These are phyloP conservation scores for Venturia pyrina DNA, from an alignment of 2,329 filamentous ascomycete species.

Conservation along the genomic window DNA sequence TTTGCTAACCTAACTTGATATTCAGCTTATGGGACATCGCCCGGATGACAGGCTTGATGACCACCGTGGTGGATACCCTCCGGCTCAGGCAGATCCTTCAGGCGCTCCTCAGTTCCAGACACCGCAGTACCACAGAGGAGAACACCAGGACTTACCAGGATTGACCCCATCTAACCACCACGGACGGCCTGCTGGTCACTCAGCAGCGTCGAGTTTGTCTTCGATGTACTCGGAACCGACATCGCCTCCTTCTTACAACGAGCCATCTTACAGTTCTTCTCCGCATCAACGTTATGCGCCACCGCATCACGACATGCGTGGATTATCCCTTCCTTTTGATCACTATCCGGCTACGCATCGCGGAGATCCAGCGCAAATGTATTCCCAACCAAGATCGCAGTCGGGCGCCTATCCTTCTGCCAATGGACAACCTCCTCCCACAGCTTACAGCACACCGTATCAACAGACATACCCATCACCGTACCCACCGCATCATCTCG, in stretches of 20 bases:
- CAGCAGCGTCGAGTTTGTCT: constrained; percentile 5
- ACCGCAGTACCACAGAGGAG: not conserved
- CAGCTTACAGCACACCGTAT: not conserved
- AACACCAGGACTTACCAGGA: not conserved
- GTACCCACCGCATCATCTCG: not conserved
- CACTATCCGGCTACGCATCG: not conserved
- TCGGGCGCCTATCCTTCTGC: not conserved
- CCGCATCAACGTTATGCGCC: not conserved
- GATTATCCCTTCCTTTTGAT: not conserved
- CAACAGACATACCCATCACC: not conserved
- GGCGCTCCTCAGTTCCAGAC: not conserved
- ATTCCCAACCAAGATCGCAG: not conserved
- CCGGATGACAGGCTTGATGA: too few species aligned
- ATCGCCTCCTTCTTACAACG: constrained; percentile 2
- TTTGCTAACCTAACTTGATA: not conserved
- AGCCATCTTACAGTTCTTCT: not conserved
- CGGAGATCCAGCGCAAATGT: not conserved
- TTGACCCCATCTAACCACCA: not conserved
- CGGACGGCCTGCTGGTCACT: not conserved
- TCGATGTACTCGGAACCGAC: constrained; percentile 3
- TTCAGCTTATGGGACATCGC: not conserved
- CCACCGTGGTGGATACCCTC: too few species aligned
- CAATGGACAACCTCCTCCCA: not conserved
- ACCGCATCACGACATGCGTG: not conserved
- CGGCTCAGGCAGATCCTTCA: not conserved